Percentiles rank a stretch among this genome's conserved stretches.
These are phyloP conservation scores for Azolla pinnata DNA, from an alignment of 75 land plant genomes.

Conservation along the genomic window DNA sequence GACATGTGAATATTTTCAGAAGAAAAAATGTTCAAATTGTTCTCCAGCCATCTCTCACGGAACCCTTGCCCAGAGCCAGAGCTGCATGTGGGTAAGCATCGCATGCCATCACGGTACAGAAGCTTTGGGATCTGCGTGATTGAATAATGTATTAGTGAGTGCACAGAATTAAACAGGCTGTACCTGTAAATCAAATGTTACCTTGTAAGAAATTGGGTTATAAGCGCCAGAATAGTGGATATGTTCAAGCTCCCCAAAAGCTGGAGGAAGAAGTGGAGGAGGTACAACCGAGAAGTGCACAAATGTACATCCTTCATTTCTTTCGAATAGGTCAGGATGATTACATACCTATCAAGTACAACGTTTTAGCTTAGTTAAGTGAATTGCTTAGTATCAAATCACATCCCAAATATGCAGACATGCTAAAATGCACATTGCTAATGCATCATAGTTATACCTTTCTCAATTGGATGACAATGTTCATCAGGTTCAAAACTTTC, in stretches of 20 bases:
- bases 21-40: slow-evolving; percentile 56
- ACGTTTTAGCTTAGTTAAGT: no score
- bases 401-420: no score
- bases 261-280: slow-evolving; percentile 65
- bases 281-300: slow-evolving; percentile 61
- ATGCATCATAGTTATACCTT: slow-evolving; percentile 55
- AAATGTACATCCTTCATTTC: slow-evolving; percentile 85
- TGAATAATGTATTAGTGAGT: no score
- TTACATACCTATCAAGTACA: slow-evolving; percentile 84
- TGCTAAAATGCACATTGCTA: no score
- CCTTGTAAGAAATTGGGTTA: slow-evolving; percentile 75
- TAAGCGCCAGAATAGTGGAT: slow-evolving; percentile 61
- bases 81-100: slow-evolving; percentile 24
- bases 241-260: slow-evolving; percentile 84
- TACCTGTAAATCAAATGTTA: slow-evolving; percentile 21
- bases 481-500: slow-evolving; percentile 84
- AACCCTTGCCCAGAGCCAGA: slow-evolving; percentile 38
- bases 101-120: slow-evolving; percentile 50
- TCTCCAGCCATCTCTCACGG: slow-evolving; percentile 34
- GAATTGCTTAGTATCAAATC: no score
- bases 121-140: slow-evolving; percentile 81
- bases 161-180: background rate
- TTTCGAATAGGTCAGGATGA: slow-evolving; percentile 97
- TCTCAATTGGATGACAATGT: slow-evolving; percentile 92
- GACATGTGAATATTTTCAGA: slow-evolving; percentile 53